A percentile compares a stretch with the other conserved stretches of the same genome.
Evolutionary conservation across 345 rosid species (phyloP).

Genomic region (Eucalyptus globulus): DNA sequence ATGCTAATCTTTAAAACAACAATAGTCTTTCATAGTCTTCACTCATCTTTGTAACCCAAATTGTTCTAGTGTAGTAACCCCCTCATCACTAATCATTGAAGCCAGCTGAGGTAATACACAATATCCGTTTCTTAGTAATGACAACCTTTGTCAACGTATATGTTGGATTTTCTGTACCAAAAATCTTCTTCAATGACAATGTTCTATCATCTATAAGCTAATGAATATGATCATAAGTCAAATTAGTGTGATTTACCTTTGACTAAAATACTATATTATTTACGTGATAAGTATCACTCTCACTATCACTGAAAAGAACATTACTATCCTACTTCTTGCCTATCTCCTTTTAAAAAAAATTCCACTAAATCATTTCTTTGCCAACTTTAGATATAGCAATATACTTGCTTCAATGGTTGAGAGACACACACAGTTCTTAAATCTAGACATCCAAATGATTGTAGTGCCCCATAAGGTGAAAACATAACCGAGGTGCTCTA

Average conservation of each 20-base stretch:
- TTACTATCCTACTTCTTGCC: neutral
- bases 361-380: neutral
- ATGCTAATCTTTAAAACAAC: neutral
- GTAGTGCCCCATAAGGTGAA: neutral
- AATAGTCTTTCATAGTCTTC: neutral
- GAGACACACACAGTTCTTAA: neutral
- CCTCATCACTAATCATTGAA: neutral
- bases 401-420: neutral
- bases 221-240: neutral
- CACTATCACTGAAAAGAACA: neutral
- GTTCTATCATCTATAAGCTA: neutral
- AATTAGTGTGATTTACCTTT: neutral
- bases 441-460: neutral
- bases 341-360: neutral
- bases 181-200: neutral
- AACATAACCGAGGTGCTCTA: neutral
- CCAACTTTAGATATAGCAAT: neutral
- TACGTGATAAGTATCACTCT: neutral
- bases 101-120: neutral
- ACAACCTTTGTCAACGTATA: neutral
- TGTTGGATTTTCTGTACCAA: neutral
- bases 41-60: neutral
- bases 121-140: fast-evolving
- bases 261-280: neutral
- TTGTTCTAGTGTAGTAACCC: fast-evolving